These are phyloP conservation scores for Phanerochaete carnosa DNA, from an alignment of 768 basidiomycete species.

Conservation along the genomic window DNA sequence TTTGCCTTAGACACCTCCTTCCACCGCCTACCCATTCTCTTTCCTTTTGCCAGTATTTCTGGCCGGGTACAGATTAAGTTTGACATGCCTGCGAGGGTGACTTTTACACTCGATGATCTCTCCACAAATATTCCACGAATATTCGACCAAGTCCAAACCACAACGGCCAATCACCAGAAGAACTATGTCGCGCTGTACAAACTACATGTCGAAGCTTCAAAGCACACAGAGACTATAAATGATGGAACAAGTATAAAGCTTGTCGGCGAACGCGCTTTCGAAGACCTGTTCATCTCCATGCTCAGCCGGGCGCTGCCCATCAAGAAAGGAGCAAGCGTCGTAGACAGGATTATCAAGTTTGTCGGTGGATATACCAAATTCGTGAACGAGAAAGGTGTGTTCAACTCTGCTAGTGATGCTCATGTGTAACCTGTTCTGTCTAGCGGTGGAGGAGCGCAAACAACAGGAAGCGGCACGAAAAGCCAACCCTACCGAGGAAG, in stretches of 20 bases:
- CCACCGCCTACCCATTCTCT: not conserved
- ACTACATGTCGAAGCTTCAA: conserved; percentile 64
- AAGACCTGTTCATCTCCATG: conserved; percentile 57
- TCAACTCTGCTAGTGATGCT: not conserved
- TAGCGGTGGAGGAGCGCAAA: not conserved
- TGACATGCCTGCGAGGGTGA: conserved; percentile 26
- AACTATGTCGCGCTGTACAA: conserved; percentile 83
- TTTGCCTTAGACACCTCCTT: not conserved
- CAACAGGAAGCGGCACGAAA: conserved; percentile 24
- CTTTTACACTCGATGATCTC: conserved; percentile 26
- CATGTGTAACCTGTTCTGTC: not conserved
- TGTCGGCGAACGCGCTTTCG: conserved; percentile 76
- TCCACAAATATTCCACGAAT: conserved; percentile 50
- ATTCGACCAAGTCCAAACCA: conserved; percentile 75
- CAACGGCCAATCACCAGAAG: conserved; percentile 83
- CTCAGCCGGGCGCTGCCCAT: conserved; percentile 58
- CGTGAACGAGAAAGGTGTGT: conserved; percentile 72
- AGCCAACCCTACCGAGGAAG: conserved; percentile 30
- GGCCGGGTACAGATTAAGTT: not conserved
- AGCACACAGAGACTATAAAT: conserved; percentile 44
- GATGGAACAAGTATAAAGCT: conserved; percentile 52
- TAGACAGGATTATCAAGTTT: conserved; percentile 81
- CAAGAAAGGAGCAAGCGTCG: conserved; percentile 78
- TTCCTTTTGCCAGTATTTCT: not conserved
- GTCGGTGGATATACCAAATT: conserved; percentile 74